These are phyloP conservation scores for Suillus americanus DNA, from an alignment of 768 basidiomycete genomes.

Conservation along the genomic window DNA sequence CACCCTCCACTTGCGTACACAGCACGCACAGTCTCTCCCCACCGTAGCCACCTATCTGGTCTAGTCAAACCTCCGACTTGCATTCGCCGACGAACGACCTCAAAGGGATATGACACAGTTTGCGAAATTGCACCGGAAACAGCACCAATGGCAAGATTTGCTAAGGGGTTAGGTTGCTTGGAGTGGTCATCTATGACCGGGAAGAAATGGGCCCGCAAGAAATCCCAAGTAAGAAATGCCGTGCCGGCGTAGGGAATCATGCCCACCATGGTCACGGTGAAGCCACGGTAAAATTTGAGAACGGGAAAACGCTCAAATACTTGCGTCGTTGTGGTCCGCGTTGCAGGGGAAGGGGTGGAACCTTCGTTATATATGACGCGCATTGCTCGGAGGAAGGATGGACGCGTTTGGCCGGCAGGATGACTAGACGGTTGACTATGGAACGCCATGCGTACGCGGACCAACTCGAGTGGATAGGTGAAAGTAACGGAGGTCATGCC, in stretches of 20 bases:
- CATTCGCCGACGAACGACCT: conserved; percentile 89
- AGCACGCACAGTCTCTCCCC: conserved; percentile 70
- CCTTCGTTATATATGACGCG: conserved; percentile 72
- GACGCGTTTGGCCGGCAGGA: conserved; percentile 33
- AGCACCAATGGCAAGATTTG: conserved; percentile 83
- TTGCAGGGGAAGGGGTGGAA: conserved; percentile 20
- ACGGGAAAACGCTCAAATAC: conserved; percentile 65
- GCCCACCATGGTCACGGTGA: conserved; percentile 85
- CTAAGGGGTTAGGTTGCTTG: conserved; percentile 40
- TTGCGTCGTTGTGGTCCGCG: conserved; percentile 23
- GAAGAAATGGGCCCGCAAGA: conserved; percentile 59
- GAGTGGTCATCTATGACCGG: conserved; percentile 44
- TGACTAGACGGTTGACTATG: conserved; percentile 25
- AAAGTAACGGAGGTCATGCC: conserved; percentile 86
- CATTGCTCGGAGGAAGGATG: conserved; percentile 56
- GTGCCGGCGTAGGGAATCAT: conserved; percentile 97
- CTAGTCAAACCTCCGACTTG: conserved; percentile 87
- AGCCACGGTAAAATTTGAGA: conserved; percentile 96
- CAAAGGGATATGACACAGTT: conserved; percentile 92
- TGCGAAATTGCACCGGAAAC: conserved; percentile 83
- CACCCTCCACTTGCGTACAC: conserved; percentile 73
- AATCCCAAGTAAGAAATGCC: conserved; percentile 91
- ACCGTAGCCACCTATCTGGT: conserved; percentile 75
- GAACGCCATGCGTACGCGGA: conserved; percentile 95
- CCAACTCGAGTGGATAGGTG: conserved; percentile 94